Evolutionary conservation across 2,329 filamentous ascomycete genomes (phyloP).

Genomic region (Grosmannia clavigera): DNA sequence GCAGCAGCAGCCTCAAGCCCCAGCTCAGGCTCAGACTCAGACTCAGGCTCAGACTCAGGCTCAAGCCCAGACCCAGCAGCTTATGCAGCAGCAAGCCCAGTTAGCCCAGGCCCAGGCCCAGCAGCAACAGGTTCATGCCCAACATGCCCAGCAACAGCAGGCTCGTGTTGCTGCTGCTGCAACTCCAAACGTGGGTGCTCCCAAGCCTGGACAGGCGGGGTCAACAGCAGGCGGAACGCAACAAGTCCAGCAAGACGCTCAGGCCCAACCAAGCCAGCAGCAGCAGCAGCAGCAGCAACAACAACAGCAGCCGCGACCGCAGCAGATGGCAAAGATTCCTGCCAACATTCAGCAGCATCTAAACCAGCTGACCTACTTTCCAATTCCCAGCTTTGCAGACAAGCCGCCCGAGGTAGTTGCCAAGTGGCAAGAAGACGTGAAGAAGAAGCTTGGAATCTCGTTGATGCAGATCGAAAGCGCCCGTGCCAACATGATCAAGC

Average conservation of each 20-base stretch:
- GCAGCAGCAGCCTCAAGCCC: slow-evolving; percentile 1
- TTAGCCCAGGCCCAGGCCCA: background rate
- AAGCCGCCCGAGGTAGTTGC: slow-evolving; percentile 29
- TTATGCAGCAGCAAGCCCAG: slow-evolving; percentile 7
- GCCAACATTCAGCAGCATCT: slow-evolving; percentile 34
- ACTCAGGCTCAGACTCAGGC: background rate
- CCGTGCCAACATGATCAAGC: slow-evolving; percentile 25
- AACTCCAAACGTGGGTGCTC: slow-evolving; percentile 2
- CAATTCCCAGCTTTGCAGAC: slow-evolving; percentile 28
- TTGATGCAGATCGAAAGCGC: slow-evolving; percentile 37
- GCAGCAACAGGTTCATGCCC: background rate
- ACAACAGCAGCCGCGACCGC: slow-evolving; percentile 4
- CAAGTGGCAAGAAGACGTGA: slow-evolving; percentile 37
- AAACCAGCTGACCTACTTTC: slow-evolving; percentile 32
- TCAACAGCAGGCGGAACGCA: slow-evolving; percentile 7
- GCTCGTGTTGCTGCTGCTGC: slow-evolving; percentile 3
- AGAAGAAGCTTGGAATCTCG: slow-evolving; percentile 33
- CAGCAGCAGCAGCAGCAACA: slow-evolving; percentile 8
- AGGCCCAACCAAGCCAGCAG: slow-evolving; percentile 8
- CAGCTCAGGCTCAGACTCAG: background rate
- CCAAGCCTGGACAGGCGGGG: slow-evolving; percentile 6
- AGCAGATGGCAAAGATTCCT: slow-evolving; percentile 18
- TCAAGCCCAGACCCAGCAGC: slow-evolving; percentile 2
- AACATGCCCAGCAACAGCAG: slow-evolving; percentile 8
- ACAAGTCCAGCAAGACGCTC: slow-evolving; percentile 5